A percentile compares a stretch with the other conserved stretches of the same genome.
These are phyloP conservation scores for Fusarium torulosum DNA, from an alignment of 2,329 filamentous ascomycete genomes.

Conservation along the genomic window DNA sequence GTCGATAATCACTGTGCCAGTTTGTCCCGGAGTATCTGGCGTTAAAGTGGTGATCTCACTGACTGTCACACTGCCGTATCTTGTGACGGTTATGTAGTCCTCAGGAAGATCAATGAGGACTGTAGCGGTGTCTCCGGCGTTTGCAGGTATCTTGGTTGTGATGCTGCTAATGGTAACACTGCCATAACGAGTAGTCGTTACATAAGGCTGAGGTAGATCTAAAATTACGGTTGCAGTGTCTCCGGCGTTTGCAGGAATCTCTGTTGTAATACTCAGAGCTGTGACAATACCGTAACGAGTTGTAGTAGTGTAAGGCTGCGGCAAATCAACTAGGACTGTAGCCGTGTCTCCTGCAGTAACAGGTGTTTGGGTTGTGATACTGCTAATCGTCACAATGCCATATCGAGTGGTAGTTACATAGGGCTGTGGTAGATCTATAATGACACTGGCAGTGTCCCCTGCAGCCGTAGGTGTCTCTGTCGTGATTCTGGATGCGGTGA, in stretches of 20 bases:
- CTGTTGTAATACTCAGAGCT: too few species aligned
- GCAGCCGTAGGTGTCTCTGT: not conserved
- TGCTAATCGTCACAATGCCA: not conserved
- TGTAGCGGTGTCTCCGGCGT: not conserved
- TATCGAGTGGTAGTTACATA: not conserved
- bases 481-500: not conserved
- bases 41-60: not conserved
- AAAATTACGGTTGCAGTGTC: too few species aligned
- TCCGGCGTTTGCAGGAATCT: too few species aligned
- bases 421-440: not conserved
- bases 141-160: not conserved
- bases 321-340: not conserved
- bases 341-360: not conserved
- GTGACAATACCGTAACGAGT: not conserved
- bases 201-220: too few species aligned
- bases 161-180: too few species aligned
- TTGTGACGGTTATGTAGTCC: not conserved
- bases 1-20: not conserved
- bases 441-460: not conserved
- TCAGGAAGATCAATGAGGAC: conserved; percentile 1
- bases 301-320: not conserved
- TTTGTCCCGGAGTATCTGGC: not conserved
- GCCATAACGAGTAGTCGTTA: too few species aligned
- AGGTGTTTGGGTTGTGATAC: not conserved
- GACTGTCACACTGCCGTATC: not conserved